A percentile compares a stretch with the other conserved stretches of the same genome.
Conservation (phyloP, 345 rosid genomes). For the Xanthoceras sorbifolium region DNA sequence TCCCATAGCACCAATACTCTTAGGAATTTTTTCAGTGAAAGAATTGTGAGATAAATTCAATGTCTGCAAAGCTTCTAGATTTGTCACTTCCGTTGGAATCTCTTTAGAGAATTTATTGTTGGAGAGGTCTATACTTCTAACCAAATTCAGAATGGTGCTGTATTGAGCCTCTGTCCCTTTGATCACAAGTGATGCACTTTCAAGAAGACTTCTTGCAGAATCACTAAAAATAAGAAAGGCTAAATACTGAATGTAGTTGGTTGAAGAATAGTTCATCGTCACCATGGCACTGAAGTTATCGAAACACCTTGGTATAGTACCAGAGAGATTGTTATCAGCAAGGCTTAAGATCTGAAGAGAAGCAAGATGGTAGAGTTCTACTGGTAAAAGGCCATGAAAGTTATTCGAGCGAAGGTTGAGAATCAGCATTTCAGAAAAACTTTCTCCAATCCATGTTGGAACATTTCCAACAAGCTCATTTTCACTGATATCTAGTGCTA, state of each 20-base stretch:
- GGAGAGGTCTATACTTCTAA: background rate
- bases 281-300: conserved; percentile 4
- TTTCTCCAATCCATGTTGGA: conserved; percentile 19
- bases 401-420: conserved; percentile 24
- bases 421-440: background rate
- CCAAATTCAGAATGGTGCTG: background rate
- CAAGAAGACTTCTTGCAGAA: background rate
- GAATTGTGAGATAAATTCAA: conserved; percentile 22
- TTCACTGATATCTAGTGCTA: background rate
- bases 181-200: background rate
- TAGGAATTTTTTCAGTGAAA: conserved; percentile 5
- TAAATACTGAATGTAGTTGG: background rate
- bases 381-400: conserved; percentile 28
- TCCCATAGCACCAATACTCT: conserved; percentile 14
- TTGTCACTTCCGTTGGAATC: background rate
- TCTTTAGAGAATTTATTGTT: background rate
- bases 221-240: too few species aligned
- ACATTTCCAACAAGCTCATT: conserved; percentile 13
- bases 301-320: conserved; percentile 13
- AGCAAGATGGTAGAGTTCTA: conserved; percentile 7
- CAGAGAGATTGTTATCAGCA: conserved; percentile 14
- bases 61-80: background rate
- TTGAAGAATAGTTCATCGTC: background rate
- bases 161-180: background rate
- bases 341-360: conserved; percentile 22